A percentile compares a stretch with the other conserved stretches of the same genome.
Evolutionary conservation across 2,329 filamentous ascomycete genomes (phyloP).

Genomic region (Ampelomyces quisqualis): DNA sequence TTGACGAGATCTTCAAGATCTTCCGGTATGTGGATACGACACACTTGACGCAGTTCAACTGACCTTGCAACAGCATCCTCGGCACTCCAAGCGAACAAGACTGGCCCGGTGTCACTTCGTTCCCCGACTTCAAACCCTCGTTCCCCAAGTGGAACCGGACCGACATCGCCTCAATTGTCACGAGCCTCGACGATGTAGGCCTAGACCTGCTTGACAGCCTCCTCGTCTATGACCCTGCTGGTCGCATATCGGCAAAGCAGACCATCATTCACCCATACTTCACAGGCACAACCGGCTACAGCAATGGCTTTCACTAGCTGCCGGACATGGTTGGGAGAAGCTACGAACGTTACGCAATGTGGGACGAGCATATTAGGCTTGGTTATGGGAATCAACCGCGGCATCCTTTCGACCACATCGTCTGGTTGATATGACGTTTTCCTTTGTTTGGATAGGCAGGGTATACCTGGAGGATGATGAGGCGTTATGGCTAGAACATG

Average conservation of each 20-base stretch:
- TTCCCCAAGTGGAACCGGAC: slow-evolving; percentile 90
- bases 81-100: slow-evolving; percentile 79
- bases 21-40: slow-evolving; percentile 65
- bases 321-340: slow-evolving; percentile 23
- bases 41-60: slow-evolving; percentile 4
- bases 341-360: slow-evolving; percentile 34
- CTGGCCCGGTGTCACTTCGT: slow-evolving; percentile 92
- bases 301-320: slow-evolving; percentile 37
- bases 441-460: slow-evolving; percentile 21
- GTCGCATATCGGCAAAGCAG: slow-evolving; percentile 85
- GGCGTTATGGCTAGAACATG: slow-evolving; percentile 26
- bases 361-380: slow-evolving; percentile 21
- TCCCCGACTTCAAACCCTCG: slow-evolving; percentile 88
- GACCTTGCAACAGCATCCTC: slow-evolving; percentile 53
- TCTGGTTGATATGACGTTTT: slow-evolving; percentile 17
- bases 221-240: slow-evolving; percentile 83
- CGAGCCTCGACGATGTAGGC: slow-evolving; percentile 70
- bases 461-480: slow-evolving; percentile 16
- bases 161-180: slow-evolving; percentile 64
- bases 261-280: slow-evolving; percentile 86
- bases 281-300: slow-evolving; percentile 50
- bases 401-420: too few relatives aligned
- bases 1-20: slow-evolving; percentile 93
- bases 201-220: slow-evolving; percentile 68
- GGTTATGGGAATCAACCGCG: slow-evolving; percentile 5